phyloP scores from a whole-genome alignment of 1,284 basidiomycete species.

The Heliocybe sulcata region DNA sequence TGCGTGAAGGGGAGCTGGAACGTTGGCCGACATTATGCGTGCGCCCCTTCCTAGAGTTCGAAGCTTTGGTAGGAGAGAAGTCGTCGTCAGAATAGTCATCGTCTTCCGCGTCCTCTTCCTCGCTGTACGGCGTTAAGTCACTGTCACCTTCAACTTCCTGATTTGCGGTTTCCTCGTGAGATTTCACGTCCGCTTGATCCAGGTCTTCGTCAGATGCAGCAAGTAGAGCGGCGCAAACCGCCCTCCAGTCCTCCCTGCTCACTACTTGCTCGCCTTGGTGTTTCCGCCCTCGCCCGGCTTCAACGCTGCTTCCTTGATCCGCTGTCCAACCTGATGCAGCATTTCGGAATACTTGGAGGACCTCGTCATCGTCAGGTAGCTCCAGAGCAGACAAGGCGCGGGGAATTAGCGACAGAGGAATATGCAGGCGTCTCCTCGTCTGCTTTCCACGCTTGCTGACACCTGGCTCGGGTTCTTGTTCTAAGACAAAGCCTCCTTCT shows the following conservation, averaged over 20 bases:
- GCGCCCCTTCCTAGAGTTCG: neutral
- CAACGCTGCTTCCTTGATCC: slow-evolving; percentile 7
- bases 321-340: slow-evolving; percentile 59
- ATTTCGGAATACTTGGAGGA: slow-evolving; percentile 61
- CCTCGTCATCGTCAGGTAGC: slow-evolving; percentile 58
- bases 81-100: neutral
- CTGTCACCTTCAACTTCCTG: neutral
- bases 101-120: neutral
- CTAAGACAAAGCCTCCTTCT: slow-evolving; percentile 7
- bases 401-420: slow-evolving; percentile 53
- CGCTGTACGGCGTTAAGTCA: slow-evolving; percentile 1
- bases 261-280: slow-evolving; percentile 25
- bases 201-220: slow-evolving; percentile 13
- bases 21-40: neutral
- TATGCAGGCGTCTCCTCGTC: slow-evolving; percentile 15
- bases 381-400: slow-evolving; percentile 56
- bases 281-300: slow-evolving; percentile 8
- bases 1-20: neutral
- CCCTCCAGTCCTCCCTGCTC: slow-evolving; percentile 60
- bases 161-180: neutral
- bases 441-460: neutral
- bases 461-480: neutral
- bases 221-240: slow-evolving; percentile 64
- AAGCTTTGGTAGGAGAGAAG: neutral
- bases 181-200: neutral